Base-by-base conservation (phyloP, 2,329 filamentous ascomycete genomes). In the Trichoderma sp. region DNA sequence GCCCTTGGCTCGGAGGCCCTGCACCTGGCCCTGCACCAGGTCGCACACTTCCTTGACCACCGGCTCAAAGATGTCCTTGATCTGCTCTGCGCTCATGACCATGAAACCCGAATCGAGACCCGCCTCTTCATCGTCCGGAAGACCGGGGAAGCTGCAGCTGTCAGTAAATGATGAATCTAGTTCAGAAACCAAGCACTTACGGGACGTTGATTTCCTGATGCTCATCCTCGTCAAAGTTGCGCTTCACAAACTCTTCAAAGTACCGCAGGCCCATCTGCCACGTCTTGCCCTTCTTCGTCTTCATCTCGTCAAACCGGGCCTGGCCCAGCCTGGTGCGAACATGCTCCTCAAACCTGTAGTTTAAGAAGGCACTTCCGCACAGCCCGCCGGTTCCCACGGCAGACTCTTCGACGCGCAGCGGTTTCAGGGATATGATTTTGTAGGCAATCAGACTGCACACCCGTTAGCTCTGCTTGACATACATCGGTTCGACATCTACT, bases 191-290 rank as follows among this genome's bases (percentile, higher is more conserved):
- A 24, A 12, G 58, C 58, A 81, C 84, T 69, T 77, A 86, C 83
- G 90, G 90, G 4, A 93, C 85, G 65, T 92, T 92, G 66, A 93
- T 85, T 73, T 93, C 90, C 57, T 88, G 83, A 68, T 90, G 86
- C 72, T 92, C 90, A 54, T 92, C 89, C 71, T 91, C 88, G 73
- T 91, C 89, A 73, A 93, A 94, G 72, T 92, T 93, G 15, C 91
- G 84, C 77, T 94, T 94, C 15, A 94, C 90, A 73, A 92, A 93
- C 73, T 93, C 90, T 71, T 94, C 91, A 75, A 92, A 94, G 72
- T 92, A 93, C 63, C 87, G 85, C 58, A 93, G 79, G 2, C 88
- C 91, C 87, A 89, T 89, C 74, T 89, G 90, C 90, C 90, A 93
- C 1, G 88, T 91, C 76, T 91, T 92, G 3, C 84, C 85, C 75